Conservation (phyloP, 352 stramenopile species). For the Pythium dissimile region DNA sequence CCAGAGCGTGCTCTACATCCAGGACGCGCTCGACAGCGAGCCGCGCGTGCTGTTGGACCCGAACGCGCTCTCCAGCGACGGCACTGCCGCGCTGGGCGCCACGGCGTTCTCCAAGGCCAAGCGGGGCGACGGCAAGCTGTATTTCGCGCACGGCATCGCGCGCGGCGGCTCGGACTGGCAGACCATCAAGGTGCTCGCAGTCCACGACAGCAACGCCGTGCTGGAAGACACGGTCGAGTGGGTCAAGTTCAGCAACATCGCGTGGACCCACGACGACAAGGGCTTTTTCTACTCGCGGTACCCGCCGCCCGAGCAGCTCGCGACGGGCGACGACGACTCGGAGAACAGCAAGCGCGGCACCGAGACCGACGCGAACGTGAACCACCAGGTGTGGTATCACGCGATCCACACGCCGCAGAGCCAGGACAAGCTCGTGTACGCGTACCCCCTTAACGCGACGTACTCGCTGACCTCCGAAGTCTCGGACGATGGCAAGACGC, state of each 20-base stretch:
- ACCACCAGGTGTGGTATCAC: constrained; percentile 85
- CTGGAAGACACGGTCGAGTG: constrained; percentile 80
- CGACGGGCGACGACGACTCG: constrained; percentile 35
- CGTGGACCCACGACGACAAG: constrained; percentile 79
- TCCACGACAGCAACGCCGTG: constrained; percentile 63
- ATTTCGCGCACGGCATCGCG: constrained; percentile 81
- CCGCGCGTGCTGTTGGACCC: constrained; percentile 79
- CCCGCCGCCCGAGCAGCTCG: constrained; percentile 59
- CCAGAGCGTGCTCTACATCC: constrained; percentile 86
- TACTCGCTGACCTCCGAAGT: constrained; percentile 66
- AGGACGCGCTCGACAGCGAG: constrained; percentile 59
- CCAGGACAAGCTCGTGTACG: constrained; percentile 75
- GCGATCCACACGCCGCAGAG: constrained; percentile 59
- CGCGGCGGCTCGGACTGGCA: constrained; percentile 84
- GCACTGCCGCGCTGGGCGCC: constrained; percentile 65
- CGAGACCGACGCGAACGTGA: constrained; percentile 72
- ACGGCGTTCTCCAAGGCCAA: constrained; percentile 74
- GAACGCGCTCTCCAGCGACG: constrained; percentile 68
- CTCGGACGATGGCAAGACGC: constrained; percentile 72
- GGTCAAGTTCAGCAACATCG: constrained; percentile 86
- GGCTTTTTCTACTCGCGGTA: constrained; percentile 88
- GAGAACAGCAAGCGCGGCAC: constrained; percentile 61
- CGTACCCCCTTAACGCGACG: constrained; percentile 69
- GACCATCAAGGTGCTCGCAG: constrained; percentile 81
- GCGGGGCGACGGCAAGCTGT: constrained; percentile 58